phyloP scores from a whole-genome alignment of 306 rosid genomes.

The Casuarina cunninghamiana region DNA sequence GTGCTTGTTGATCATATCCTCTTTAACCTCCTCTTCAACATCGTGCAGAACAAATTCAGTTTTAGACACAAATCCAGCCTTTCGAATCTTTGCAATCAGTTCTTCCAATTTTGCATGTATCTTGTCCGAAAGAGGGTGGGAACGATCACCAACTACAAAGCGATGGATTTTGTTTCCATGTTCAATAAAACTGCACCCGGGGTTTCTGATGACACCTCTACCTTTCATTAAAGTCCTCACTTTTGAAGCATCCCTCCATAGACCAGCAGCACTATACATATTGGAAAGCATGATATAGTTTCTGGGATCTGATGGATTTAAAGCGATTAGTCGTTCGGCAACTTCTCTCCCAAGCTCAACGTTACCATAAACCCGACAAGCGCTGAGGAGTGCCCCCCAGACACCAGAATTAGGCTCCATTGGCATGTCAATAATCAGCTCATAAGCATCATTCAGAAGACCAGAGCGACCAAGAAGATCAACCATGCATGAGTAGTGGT shows the following conservation, averaged over 20 bases:
- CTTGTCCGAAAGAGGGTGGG: slow-evolving; percentile 60
- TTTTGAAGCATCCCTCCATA: slow-evolving; percentile 69
- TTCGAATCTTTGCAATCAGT: slow-evolving; percentile 44
- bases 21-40: slow-evolving; percentile 65
- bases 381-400: slow-evolving; percentile 83
- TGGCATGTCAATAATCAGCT: slow-evolving; percentile 61
- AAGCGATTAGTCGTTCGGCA: slow-evolving; percentile 54
- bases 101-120: slow-evolving; percentile 62
- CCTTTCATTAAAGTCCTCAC: slow-evolving; percentile 66
- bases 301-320: slow-evolving; percentile 63
- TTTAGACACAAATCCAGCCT: slow-evolving; percentile 59
- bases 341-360: slow-evolving; percentile 64
- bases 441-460: slow-evolving; percentile 53
- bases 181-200: slow-evolving; percentile 69
- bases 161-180: slow-evolving; percentile 52
- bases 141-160: slow-evolving; percentile 60
- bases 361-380: slow-evolving; percentile 65
- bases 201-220: slow-evolving; percentile 44
- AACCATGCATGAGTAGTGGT: slow-evolving; percentile 86
- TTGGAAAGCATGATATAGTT: slow-evolving; percentile 73
- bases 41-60: slow-evolving; percentile 64
- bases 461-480: slow-evolving; percentile 83
- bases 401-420: slow-evolving; percentile 72
- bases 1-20: slow-evolving; percentile 64
- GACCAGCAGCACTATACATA: slow-evolving; percentile 62